A percentile compares a stretch with the other conserved stretches of the same genome.
phyloP scores from a whole-genome alignment of 345 rosid genomes.

The Cardiospermum halicacabum region DNA sequence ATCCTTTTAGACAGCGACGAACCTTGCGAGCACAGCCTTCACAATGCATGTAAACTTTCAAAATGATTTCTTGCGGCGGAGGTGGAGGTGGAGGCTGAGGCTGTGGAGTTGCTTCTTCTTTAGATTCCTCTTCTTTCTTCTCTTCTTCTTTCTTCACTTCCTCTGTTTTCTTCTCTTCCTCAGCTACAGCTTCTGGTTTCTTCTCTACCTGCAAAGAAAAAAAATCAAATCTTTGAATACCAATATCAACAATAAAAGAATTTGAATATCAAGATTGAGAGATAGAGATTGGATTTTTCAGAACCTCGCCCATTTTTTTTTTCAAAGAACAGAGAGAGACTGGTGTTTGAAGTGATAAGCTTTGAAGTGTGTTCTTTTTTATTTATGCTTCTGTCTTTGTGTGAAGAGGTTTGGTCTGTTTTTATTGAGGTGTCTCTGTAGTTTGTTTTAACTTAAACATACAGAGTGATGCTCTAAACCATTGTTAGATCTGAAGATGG shows the following conservation, averaged over 20 bases:
- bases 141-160: slow-evolving; percentile 31
- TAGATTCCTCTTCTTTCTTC: slow-evolving; percentile 32
- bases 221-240: too few species aligned
- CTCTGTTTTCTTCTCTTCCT: slow-evolving; percentile 37
- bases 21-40: slow-evolving; percentile 96
- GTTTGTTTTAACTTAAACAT: not conserved
- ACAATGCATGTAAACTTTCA: slow-evolving; percentile 91
- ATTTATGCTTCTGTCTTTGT: slow-evolving; percentile 6
- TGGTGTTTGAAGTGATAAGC: slow-evolving; percentile 12
- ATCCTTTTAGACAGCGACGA: slow-evolving; percentile 67
- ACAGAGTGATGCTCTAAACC: slow-evolving; percentile 14
- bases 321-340: not conserved
- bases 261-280: too few species aligned
- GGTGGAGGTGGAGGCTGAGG: slow-evolving; percentile 75
- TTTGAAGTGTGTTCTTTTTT: too few species aligned
- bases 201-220: slow-evolving; percentile 16
- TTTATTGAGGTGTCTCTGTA: not conserved
- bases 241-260: too few species aligned
- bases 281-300: not conserved
- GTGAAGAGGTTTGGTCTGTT: not conserved
- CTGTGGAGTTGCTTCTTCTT: too few species aligned
- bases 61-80: slow-evolving; percentile 66
- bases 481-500: slow-evolving; percentile 27
- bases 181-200: slow-evolving; percentile 32
- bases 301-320: slow-evolving; percentile 65